Conservation (phyloP, 2,329 filamentous ascomycete genomes). For the Microcyclospora tardicrescens region DNA sequence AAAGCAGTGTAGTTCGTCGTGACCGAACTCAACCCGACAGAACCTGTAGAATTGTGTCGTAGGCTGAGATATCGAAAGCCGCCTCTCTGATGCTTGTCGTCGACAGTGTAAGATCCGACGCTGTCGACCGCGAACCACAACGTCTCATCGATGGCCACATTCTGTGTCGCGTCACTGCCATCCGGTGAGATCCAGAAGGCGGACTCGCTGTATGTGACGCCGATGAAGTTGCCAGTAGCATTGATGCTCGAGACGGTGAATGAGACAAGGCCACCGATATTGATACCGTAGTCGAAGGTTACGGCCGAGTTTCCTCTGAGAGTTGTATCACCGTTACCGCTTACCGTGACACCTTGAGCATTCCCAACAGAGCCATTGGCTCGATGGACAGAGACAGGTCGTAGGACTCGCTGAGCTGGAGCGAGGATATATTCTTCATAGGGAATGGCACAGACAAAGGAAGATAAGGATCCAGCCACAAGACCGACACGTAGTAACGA, state of each 20-base stretch:
- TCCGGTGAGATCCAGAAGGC: conserved; percentile 39
- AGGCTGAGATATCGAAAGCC: conserved; percentile 42
- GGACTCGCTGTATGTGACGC: conserved; percentile 29
- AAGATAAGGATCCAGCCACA: too few relatives aligned
- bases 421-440: conserved; percentile 30
- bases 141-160: conserved; percentile 29
- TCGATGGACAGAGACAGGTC: conserved; percentile 23
- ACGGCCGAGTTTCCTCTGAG: conserved; percentile 24
- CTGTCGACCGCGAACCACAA: conserved; percentile 33
- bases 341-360: conserved; percentile 19
- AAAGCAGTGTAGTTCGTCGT: conserved; percentile 32
- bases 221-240: conserved; percentile 25
- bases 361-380: conserved; percentile 27
- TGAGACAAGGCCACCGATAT: conserved; percentile 28
- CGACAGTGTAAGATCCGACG: conserved; percentile 29
- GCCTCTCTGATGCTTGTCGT: conserved; percentile 32
- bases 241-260: conserved; percentile 31
- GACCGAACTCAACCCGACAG: conserved; percentile 24
- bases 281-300: conserved; percentile 27
- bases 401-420: conserved; percentile 22
- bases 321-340: conserved; percentile 16
- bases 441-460: background rate
- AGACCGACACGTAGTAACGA: too few relatives aligned
- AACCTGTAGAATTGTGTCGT: conserved; percentile 19
- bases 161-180: conserved; percentile 29